phyloP scores from a whole-genome alignment of 2,329 filamentous ascomycete genomes.

The Cryphonectria radicalis region DNA sequence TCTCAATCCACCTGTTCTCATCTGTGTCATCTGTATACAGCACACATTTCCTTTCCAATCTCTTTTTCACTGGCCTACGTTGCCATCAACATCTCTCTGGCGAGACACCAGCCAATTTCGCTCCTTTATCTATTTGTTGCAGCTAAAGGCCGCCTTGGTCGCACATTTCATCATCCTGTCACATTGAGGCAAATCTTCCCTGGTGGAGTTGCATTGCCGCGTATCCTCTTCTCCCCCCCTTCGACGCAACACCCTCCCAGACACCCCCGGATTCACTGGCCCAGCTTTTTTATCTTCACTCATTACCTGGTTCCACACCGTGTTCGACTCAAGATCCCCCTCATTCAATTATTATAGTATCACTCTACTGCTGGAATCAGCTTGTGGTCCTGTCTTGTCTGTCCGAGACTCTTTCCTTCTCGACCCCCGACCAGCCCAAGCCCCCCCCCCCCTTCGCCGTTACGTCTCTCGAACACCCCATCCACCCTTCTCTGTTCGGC shows the following conservation, averaged over 20 bases:
- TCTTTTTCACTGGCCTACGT: neutral
- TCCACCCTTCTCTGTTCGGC: neutral
- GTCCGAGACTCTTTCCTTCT: neutral
- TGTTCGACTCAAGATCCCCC: neutral
- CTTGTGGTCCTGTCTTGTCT: neutral
- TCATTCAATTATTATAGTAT: neutral
- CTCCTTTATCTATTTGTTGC: neutral
- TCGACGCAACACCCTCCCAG: neutral
- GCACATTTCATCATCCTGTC: constrained; percentile 10
- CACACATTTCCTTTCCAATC: neutral
- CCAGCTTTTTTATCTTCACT: neutral
- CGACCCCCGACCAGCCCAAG: neutral
- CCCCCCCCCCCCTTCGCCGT: neutral
- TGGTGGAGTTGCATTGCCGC: constrained; percentile 1
- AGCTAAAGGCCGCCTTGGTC: neutral
- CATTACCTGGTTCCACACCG: neutral
- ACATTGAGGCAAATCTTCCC: constrained; percentile 7
- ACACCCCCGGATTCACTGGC: neutral
- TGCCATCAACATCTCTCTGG: neutral
- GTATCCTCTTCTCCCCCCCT: neutral
- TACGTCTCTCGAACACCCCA: neutral
- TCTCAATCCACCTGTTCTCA: neutral
- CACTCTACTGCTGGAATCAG: neutral
- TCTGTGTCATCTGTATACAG: neutral
- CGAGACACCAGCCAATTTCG: constrained; percentile 7